A percentile compares a stretch with the other conserved stretches of the same genome.
phyloP scores from a whole-genome alignment of 1,284 basidiomycete species.

The Schizopora paradoxa region DNA sequence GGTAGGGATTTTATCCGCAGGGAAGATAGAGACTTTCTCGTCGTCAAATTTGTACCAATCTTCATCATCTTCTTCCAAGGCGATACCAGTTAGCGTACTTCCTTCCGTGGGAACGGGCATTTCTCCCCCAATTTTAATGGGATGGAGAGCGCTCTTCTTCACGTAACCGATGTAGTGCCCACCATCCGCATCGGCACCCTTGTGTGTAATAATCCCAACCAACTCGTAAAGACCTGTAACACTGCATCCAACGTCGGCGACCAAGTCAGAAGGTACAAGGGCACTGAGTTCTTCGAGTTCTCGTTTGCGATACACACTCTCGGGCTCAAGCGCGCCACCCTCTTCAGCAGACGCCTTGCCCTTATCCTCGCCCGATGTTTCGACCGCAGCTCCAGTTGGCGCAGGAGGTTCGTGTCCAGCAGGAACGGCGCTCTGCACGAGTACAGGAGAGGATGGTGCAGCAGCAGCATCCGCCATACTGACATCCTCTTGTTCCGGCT shows the following conservation, averaged over 20 bases:
- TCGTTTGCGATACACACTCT: conserved; percentile 50
- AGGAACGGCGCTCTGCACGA: conserved; percentile 9
- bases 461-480: conserved; percentile 36
- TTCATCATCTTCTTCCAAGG: conserved; percentile 51
- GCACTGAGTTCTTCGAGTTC: conserved; percentile 63
- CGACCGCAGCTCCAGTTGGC: conserved; percentile 25
- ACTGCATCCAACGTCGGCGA: conserved; percentile 67
- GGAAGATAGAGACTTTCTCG: conserved; percentile 82
- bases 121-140: conserved; percentile 24
- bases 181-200: conserved; percentile 89
- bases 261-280: conserved; percentile 60
- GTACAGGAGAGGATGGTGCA: conserved; percentile 24
- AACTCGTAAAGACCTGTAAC: conserved; percentile 80
- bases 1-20: conserved; percentile 73
- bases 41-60: conserved; percentile 93
- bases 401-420: conserved; percentile 24
- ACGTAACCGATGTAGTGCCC: conserved; percentile 94
- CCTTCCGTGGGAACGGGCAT: conserved; percentile 14
- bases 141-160: conserved; percentile 65
- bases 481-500: conserved; percentile 31
- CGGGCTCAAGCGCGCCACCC: conserved; percentile 50
- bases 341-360: conserved; percentile 22
- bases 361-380: conserved; percentile 25
- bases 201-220: conserved; percentile 92
- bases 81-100: conserved; percentile 16